Evolutionary conservation across 169 alveolate genomes (phyloP).

Genomic region (Plasmodium gallinaceum): DNA sequence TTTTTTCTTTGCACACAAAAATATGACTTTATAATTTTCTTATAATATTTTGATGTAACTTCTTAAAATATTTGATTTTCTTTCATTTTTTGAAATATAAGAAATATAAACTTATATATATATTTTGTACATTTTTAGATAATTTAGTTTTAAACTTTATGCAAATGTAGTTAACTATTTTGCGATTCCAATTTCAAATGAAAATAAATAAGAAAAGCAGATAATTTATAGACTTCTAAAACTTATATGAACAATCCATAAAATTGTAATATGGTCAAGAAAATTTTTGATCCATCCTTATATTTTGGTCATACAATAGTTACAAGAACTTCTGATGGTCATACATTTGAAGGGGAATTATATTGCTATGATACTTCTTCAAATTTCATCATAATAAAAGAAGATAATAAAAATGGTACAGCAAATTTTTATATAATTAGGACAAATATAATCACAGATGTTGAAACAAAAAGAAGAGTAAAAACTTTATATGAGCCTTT

Average conservation of each 20-base stretch:
- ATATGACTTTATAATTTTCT: not conserved
- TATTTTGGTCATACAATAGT: conserved; percentile 39
- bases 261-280: conserved; percentile 47
- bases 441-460: conserved; percentile 32
- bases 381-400: conserved; percentile 35
- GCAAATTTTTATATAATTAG: conserved; percentile 52
- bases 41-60: not conserved
- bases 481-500: conserved; percentile 20
- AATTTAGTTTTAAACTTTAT: not conserved
- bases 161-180: conserved; percentile 12
- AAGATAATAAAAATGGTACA: conserved; percentile 53
- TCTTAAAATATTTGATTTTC: not conserved
- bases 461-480: conserved; percentile 24
- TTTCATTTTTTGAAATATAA: not conserved
- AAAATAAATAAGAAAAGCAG: conserved; percentile 1
- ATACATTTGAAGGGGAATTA: conserved; percentile 56
- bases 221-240: not conserved
- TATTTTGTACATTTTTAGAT: not conserved
- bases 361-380: conserved; percentile 44
- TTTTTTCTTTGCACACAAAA: conserved; percentile 7
- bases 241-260: conserved; percentile 3
- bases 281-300: conserved; percentile 44
- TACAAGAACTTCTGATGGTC: conserved; percentile 40
- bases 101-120: too few species aligned
- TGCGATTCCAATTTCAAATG: not conserved